A percentile compares a stretch with the other conserved stretches of the same genome.
Conservation (phyloP, 768 basidiomycete genomes). For the Mrakia frigida region DNA sequence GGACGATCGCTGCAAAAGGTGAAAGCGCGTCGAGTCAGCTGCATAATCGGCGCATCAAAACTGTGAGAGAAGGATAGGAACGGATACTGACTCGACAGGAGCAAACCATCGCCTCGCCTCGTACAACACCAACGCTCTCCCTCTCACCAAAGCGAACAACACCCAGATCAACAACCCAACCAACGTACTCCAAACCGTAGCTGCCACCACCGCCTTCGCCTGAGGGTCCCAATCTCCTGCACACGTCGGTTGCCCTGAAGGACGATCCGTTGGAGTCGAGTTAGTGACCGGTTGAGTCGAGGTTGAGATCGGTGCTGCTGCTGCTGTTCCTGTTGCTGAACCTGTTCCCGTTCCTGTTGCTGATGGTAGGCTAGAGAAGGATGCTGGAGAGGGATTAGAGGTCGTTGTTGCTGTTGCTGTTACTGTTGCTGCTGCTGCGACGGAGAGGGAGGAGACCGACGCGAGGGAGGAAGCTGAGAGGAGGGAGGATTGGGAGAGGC, state of each 20-base stretch:
- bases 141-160: conserved; percentile 5
- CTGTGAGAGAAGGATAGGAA: neutral
- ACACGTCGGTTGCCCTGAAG: conserved; percentile 2
- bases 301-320: neutral
- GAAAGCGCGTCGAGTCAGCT: neutral
- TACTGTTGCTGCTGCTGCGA: neutral
- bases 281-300: neutral
- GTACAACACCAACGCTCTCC: neutral
- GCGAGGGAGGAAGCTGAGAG: neutral
- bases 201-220: neutral
- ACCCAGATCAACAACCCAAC: conserved; percentile 8
- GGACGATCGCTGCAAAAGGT: neutral
- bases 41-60: too few species aligned
- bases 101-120: conserved; percentile 15
- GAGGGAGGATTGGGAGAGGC: neutral
- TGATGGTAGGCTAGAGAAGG: neutral
- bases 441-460: neutral
- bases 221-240: conserved; percentile 23
- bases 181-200: conserved; percentile 3
- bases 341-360: neutral
- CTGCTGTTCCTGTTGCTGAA: neutral
- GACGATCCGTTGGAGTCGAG: neutral
- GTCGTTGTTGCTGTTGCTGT: neutral
- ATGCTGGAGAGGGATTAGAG: neutral
- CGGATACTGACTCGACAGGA: neutral